Base-by-base conservation (phyloP, 2,329 filamentous ascomycete species). In the Talaromyces sp. region DNA sequence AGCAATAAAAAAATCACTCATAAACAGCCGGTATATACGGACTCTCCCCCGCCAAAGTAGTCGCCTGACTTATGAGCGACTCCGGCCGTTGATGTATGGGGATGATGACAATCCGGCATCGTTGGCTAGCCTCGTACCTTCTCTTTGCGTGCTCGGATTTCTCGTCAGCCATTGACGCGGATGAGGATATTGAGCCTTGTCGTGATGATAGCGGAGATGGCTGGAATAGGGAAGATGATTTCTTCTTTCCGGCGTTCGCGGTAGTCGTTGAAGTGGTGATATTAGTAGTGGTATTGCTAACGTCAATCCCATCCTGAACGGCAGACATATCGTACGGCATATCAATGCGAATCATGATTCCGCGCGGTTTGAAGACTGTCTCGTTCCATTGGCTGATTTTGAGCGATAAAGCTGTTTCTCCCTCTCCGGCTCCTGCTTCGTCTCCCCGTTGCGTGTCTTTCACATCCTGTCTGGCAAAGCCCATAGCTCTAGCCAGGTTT, bases 341-440 rank as follows among this genome's bases (percentile, higher is more conserved):
- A 62, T 74, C 72, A 9, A 75, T 66, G 21, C 72, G 67, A 16
- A 74, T 71, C 52, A 74, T 21, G 11, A 74, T 42, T 1, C 71
- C 71, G 11, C 68, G 61, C 1, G 71, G 71, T 23, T 63, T 44
- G 54, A 75, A 74, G 46, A 71, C 70, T 3, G 62, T 63, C 33
- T 71, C 68, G 48, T 75, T 75, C 72, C 72, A 74, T 3, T 59
- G 21, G 0, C 66, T 59, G 25, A 75, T 68, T 54, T 70, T 68
- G 0, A 52, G 61, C 16, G 69, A 60, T 1, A 75, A 64, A 25
- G 21, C 44, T 4, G 61, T 37, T 31, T 63, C 61, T 44, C 28
- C 35, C 25, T 28, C n/a, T 8, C 3, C n/a, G n/a, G n/a, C 28
- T 35, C 21, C 25, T 1, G 8, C 44, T n/a, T 40, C 33, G n/a